phyloP scores from a whole-genome alignment of 73 alveolate genomes.

The Tetrahymena malaccensis region DNA sequence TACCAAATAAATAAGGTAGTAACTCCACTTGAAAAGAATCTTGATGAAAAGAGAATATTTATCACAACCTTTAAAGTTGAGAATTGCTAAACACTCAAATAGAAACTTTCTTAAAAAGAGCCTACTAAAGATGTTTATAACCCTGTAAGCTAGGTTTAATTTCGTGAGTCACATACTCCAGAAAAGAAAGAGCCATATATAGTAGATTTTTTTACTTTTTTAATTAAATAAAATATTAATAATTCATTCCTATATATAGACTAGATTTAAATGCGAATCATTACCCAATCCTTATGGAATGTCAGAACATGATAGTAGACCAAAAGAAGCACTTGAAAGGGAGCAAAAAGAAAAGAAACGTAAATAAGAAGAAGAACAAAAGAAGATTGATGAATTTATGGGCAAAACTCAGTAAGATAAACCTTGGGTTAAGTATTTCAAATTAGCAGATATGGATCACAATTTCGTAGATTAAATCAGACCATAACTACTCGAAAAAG shows the following conservation, averaged over 20 bases:
- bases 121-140: not conserved
- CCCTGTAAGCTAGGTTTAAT: not conserved
- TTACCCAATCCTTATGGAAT: not conserved
- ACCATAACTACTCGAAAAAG: not conserved
- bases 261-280: not conserved
- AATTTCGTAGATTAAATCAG: not conserved
- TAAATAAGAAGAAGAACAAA: not conserved
- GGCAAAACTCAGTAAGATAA: not conserved
- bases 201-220: not conserved
- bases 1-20: not conserved
- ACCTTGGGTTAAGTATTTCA: not conserved
- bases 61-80: not conserved
- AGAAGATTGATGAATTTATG: not conserved
- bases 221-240: not conserved
- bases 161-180: not conserved
- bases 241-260: not conserved
- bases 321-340: not conserved
- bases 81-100: not conserved
- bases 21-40: not conserved
- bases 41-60: not conserved
- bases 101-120: not conserved
- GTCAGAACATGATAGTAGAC: not conserved
- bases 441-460: not conserved
- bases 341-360: not conserved
- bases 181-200: not conserved